These are phyloP conservation scores for Trichoderma brevicompactum DNA, from an alignment of 2,329 filamentous ascomycete genomes.

Conservation along the genomic window DNA sequence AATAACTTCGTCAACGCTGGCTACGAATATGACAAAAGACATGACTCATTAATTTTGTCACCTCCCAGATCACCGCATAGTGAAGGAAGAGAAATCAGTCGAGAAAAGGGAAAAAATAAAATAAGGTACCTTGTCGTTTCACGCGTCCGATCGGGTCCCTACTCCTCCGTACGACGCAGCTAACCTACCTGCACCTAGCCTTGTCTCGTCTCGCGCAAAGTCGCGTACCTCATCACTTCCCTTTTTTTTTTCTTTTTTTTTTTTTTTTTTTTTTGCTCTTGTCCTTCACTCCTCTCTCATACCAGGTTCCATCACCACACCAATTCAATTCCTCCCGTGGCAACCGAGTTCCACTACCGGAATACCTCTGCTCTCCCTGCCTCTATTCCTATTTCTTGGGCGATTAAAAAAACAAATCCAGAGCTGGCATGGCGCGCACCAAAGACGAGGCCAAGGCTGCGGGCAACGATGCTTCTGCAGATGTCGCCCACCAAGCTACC, in stretches of 20 bases:
- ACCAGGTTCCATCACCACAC: slow-evolving; percentile 3
- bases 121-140: background rate
- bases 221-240: slow-evolving; percentile 25
- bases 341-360: slow-evolving; percentile 18
- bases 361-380: background rate
- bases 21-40: too few species aligned
- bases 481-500: slow-evolving; percentile 31
- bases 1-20: background rate
- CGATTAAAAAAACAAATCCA: background rate
- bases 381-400: background rate
- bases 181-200: slow-evolving; percentile 14
- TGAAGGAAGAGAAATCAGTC: too few species aligned
- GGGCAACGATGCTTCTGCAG: slow-evolving; percentile 43
- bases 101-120: background rate
- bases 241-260: slow-evolving; percentile 18
- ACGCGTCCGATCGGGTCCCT: slow-evolving; percentile 11
- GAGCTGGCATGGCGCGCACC: slow-evolving; percentile 40
- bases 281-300: background rate
- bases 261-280: slow-evolving; percentile 14
- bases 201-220: slow-evolving; percentile 19
- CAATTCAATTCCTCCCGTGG: slow-evolving; percentile 11
- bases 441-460: slow-evolving; percentile 38
- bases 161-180: slow-evolving; percentile 20
- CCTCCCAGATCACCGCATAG: too few species aligned
- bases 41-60: slow-evolving; percentile 16